Base-by-base conservation (phyloP, 441 rosid species). In the Gossypium schwendimanii region DNA sequence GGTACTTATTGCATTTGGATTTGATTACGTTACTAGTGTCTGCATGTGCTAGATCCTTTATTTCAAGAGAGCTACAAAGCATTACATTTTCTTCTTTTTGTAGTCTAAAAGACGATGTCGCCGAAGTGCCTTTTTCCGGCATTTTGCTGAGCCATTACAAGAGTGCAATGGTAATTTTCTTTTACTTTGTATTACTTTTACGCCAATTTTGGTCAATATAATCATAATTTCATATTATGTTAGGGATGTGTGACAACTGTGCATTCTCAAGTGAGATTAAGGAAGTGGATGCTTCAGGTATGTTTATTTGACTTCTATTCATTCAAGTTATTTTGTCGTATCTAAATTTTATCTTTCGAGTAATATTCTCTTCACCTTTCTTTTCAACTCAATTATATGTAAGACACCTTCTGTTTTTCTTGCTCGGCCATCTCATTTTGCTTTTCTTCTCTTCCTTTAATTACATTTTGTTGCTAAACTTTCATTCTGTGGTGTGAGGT, bases 171-270 rank as follows among this genome's bases (percentile, higher is more conserved):
- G 99, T 94, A 88, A 63, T 58, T 60, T 60, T 57, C 20, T 53
- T 58, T 47, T 50, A 68, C 50, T 62, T 50, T 6, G 57, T 69
- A 9, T 28, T 41, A 21, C 18, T 65, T 10, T 59, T 41, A n/a
- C 33, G 24, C 17, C 62, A 60, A 39, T 74, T 24, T 75, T 78
- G 31, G 66, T 70, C 67, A 41, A 58, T 63, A 33, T 75, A 59
- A 67, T 55, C 8, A 18, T 49, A 64, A 60, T 70, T 63, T 60
- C 70, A 6, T 77, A 24, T 72, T 77, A 15, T 61, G 73, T 70
- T 79, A 92, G 98, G 97, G 81, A 91, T 91, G 98, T 94, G 99
- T 54, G 98, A 94, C 82, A 92, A 87, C 65, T 92, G 99, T 85
- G 85, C 92, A 71, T 87, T 81, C 81, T 70, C 91, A 73, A 86